Base-by-base conservation (phyloP, 2,329 filamentous ascomycete species). In the Nemania abortiva region DNA sequence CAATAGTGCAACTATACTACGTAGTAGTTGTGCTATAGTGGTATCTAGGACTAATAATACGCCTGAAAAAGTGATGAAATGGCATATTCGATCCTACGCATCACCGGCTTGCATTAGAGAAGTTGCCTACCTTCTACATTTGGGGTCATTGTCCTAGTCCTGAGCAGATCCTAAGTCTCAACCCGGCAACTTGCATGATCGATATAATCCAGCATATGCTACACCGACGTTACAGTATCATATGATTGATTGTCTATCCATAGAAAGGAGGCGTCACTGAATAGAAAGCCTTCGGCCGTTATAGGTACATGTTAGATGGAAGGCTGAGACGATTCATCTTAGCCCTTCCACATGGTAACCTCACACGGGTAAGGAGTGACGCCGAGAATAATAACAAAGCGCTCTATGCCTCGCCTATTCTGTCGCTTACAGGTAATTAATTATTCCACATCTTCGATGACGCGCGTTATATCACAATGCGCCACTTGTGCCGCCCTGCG, bases 251-350 rank as follows among this genome's bases (percentile, higher is more conserved):
- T 27, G 24, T 27, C 24, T 15, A 22, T 27, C 18, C 42, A 42
- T 27, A 37, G 27, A 60, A 54, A n/a, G n/a, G 42, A 50, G 55
- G 27, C 42, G 37, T 61, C 20, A 24, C 59, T 13, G 54, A 27
- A 53, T 34, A 52, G 42, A 54, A 2, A 20, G 29, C 22, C 31
- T n/a, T 55, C 64, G 49, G 49, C 55, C 64, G 39, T 66, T 55
- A 37, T 47, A 53, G 18, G 47, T 63, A 57, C 15, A 6, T 31
- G 50, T 13, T 55, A 2, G 7, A 20, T 29, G 27, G 42, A 55
- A 60, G 55, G 50, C 56, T 61, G 61, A 68, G 39, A 55, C 55
- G 60, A 54, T 29, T 52, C 49, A 64, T 56, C 49, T 52, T 42
- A 61, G 60, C 47, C 60, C 37, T 62, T 59, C 34, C 31, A 58